Evolutionary conservation across 2,329 filamentous ascomycete species (phyloP).

Genomic region (Neurospora sp.): DNA sequence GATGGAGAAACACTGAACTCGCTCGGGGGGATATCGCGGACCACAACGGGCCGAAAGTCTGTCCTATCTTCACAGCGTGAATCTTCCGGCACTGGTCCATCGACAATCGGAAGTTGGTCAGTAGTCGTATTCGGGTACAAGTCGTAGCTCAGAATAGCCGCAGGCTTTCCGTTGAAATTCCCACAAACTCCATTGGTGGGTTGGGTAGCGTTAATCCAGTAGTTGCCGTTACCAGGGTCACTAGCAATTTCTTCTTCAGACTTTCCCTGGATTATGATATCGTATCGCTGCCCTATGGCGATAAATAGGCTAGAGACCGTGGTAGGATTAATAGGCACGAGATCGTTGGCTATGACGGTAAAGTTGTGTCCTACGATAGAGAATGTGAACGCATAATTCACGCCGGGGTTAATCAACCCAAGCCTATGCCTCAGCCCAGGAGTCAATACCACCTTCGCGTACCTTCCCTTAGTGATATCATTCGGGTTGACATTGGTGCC

Average conservation of each 20-base stretch:
- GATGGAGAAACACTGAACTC: slow-evolving; percentile 7
- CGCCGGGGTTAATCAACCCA: slow-evolving; percentile 40
- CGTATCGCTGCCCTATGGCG: slow-evolving; percentile 34
- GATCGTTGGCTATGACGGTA: slow-evolving; percentile 42
- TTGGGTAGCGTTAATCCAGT: slow-evolving; percentile 20
- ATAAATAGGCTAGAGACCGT: slow-evolving; percentile 37
- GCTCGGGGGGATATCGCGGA: slow-evolving; percentile 5
- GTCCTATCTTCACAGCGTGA: slow-evolving; percentile 12
- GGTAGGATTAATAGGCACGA: slow-evolving; percentile 42
- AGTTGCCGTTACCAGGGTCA: slow-evolving; percentile 21
- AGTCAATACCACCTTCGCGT: slow-evolving; percentile 23
- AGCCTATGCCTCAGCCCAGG: slow-evolving; percentile 36
- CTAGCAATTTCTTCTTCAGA: slow-evolving; percentile 18
- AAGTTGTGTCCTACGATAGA: slow-evolving; percentile 42
- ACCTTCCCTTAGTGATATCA: slow-evolving; percentile 19
- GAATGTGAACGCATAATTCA: slow-evolving; percentile 37
- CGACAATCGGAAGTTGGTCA: slow-evolving; percentile 17
- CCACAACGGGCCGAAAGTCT: slow-evolving; percentile 14
- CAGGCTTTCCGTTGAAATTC: slow-evolving; percentile 10
- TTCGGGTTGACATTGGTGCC: slow-evolving; percentile 28
- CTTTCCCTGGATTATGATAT: slow-evolving; percentile 31
- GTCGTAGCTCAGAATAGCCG: slow-evolving; percentile 10
- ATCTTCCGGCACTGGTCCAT: slow-evolving; percentile 5
- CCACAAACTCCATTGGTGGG: slow-evolving; percentile 14
- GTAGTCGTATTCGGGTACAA: neutral